Conservation (phyloP, 2,329 filamentous ascomycete species). For the Aspergillus japonicus region DNA sequence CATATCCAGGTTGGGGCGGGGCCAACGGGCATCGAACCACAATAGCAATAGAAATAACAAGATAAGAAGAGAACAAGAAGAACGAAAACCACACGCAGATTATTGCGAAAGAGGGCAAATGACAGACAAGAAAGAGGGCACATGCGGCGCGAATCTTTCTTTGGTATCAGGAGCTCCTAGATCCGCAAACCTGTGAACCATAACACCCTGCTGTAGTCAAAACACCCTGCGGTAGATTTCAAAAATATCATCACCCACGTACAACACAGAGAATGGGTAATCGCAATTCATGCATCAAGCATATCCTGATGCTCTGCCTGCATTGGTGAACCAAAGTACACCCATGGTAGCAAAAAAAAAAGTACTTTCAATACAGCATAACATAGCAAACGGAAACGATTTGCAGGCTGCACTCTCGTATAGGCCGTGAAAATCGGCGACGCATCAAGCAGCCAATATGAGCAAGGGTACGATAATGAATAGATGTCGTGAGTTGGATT, state of each 20-base stretch:
- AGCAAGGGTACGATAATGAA: conserved; percentile 17
- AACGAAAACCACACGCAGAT: conserved; percentile 8
- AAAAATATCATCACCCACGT: conserved; percentile 17
- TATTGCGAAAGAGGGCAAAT: conserved; percentile 12
- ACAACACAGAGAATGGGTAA: conserved; percentile 17
- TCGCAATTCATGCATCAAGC: conserved; percentile 24
- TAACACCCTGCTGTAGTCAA: conserved; percentile 18
- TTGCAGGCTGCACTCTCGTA: conserved; percentile 9
- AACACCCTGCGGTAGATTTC: conserved; percentile 21
- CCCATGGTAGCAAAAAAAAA: conserved; percentile 8
- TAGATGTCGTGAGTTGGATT: conserved; percentile 17
- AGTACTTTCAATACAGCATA: conserved; percentile 7
- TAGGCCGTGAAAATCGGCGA: conserved; percentile 13
- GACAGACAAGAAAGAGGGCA: background rate
- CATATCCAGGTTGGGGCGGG: conserved; percentile 7
- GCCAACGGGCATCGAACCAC: conserved; percentile 7
- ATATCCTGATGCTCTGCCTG: conserved; percentile 15
- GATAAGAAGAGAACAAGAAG: background rate
- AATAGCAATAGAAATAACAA: conserved; percentile 7
- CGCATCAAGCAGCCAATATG: conserved; percentile 19
- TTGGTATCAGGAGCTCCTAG: conserved; percentile 14
- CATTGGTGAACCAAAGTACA: conserved; percentile 11
- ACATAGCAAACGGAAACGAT: conserved; percentile 5
- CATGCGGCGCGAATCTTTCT: conserved; percentile 14
- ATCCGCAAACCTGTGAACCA: conserved; percentile 16